Conservation (phyloP, 768 basidiomycete genomes). For the Hericium coralloides region DNA sequence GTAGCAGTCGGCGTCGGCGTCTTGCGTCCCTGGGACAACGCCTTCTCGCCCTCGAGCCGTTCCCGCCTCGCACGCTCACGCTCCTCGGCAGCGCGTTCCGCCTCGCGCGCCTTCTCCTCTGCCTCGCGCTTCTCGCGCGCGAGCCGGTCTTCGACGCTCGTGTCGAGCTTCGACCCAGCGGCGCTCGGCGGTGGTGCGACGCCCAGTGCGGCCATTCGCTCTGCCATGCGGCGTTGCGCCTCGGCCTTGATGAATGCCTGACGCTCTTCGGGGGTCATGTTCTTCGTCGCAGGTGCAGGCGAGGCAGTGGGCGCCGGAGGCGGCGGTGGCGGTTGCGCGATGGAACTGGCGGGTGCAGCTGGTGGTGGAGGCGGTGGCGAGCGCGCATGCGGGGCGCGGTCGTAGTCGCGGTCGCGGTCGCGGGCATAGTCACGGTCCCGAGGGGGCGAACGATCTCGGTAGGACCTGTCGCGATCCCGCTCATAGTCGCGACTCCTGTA, state of each 20-base stretch:
- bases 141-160: slow-evolving; percentile 75
- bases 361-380: slow-evolving; percentile 42
- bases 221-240: slow-evolving; percentile 75
- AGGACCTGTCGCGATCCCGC: slow-evolving; percentile 29
- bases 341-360: slow-evolving; percentile 30
- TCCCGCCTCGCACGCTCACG: slow-evolving; percentile 65
- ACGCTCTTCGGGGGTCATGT: slow-evolving; percentile 82
- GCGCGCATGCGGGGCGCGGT: slow-evolving; percentile 30
- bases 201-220: slow-evolving; percentile 79
- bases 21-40: slow-evolving; percentile 40
- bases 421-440: slow-evolving; percentile 29
- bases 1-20: slow-evolving; percentile 19
- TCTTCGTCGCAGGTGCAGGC: slow-evolving; percentile 52
- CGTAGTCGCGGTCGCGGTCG: slow-evolving; percentile 25
- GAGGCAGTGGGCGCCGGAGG: slow-evolving; percentile 47
- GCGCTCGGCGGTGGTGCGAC: slow-evolving; percentile 36
- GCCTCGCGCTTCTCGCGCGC: slow-evolving; percentile 86
- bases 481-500: slow-evolving; percentile 22
- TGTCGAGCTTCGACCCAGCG: slow-evolving; percentile 52
- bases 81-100: slow-evolving; percentile 76
- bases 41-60: slow-evolving; percentile 68
- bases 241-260: slow-evolving; percentile 69
- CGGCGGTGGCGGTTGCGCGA: slow-evolving; percentile 37
- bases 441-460: slow-evolving; percentile 33
- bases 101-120: slow-evolving; percentile 69